phyloP scores from a whole-genome alignment of 2,329 filamentous ascomycete genomes.

The Beauveria sp. region DNA sequence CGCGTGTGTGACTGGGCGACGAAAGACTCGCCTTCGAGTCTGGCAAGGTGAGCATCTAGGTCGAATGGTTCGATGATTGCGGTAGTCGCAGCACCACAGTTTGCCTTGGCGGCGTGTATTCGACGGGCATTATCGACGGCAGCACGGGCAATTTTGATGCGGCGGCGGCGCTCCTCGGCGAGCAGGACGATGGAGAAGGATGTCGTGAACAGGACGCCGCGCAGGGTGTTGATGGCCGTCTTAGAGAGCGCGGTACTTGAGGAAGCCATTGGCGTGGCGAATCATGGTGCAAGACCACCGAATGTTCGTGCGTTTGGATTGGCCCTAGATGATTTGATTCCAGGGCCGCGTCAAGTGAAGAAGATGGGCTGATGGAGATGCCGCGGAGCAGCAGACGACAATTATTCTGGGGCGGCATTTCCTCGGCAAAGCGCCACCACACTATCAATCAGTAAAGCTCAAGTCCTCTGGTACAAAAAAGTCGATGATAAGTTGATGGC shows the following conservation, averaged over 20 bases:
- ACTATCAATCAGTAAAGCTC: too few relatives aligned
- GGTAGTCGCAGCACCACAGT: conserved; percentile 21
- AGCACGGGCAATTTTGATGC: conserved; percentile 42
- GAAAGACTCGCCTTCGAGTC: conserved; percentile 21
- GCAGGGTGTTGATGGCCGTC: conserved; percentile 47
- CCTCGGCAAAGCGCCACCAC: background rate
- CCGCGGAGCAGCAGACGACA: background rate
- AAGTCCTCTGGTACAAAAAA: too few relatives aligned
- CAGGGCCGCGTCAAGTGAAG: background rate
- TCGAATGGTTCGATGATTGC: conserved; percentile 19
- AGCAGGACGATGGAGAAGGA: conserved; percentile 49
- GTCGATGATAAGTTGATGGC: too few relatives aligned
- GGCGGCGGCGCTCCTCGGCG: conserved; percentile 49
- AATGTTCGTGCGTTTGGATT: background rate
- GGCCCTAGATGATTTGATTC: background rate
- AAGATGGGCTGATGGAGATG: conserved; percentile 5
- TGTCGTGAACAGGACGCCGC: conserved; percentile 48
- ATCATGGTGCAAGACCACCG: background rate
- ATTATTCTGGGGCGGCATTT: conserved; percentile 10
- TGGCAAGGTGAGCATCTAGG: conserved; percentile 15
- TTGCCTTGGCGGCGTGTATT: conserved; percentile 33
- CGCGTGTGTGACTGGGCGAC: conserved; percentile 13
- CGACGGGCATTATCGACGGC: conserved; percentile 47
- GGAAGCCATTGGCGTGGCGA: conserved; percentile 34
- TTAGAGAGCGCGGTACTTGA: conserved; percentile 45